phyloP scores from a whole-genome alignment of 371 early-diverging fungal species.

The Mucor sp. region DNA sequence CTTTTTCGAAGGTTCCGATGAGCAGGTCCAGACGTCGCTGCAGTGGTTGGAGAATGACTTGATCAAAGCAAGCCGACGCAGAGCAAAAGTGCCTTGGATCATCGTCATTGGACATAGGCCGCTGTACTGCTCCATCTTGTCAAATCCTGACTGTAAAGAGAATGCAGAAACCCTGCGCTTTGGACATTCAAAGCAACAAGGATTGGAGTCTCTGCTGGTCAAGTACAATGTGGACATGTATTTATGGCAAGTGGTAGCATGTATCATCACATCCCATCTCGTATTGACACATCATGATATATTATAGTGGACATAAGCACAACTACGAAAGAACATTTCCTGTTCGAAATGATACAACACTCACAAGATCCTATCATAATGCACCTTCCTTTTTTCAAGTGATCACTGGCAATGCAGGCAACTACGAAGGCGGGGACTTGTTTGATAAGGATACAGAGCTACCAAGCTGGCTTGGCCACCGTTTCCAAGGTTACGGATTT shows the following conservation, averaged over 20 bases:
- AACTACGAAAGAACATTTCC: conserved; percentile 36
- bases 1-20: conserved; percentile 12
- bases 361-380: conserved; percentile 17
- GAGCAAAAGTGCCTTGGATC: conserved; percentile 22
- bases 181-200: neutral
- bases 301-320: conserved; percentile 30
- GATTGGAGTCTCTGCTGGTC: conserved; percentile 11
- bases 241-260: conserved; percentile 4
- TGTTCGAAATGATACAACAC: conserved; percentile 9
- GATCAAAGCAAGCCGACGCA: conserved; percentile 9
- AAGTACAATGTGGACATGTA: conserved; percentile 18
- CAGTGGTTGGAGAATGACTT: conserved; percentile 35
- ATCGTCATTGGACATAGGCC: conserved; percentile 33
- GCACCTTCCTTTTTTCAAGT: conserved; percentile 36
- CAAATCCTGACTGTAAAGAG: conserved; percentile 15
- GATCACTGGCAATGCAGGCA: conserved; percentile 32
- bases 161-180: conserved; percentile 9
- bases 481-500: conserved; percentile 33
- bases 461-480: conserved; percentile 24
- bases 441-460: conserved; percentile 10
- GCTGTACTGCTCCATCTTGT: conserved; percentile 23
- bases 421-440: conserved; percentile 26
- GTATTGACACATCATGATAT: neutral
- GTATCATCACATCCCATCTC: neutral
- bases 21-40: conserved; percentile 20